A percentile compares a stretch with the other conserved stretches of the same genome.
Conservation (phyloP, 1,284 basidiomycete genomes). For the Lignosus rhinocerotis region DNA sequence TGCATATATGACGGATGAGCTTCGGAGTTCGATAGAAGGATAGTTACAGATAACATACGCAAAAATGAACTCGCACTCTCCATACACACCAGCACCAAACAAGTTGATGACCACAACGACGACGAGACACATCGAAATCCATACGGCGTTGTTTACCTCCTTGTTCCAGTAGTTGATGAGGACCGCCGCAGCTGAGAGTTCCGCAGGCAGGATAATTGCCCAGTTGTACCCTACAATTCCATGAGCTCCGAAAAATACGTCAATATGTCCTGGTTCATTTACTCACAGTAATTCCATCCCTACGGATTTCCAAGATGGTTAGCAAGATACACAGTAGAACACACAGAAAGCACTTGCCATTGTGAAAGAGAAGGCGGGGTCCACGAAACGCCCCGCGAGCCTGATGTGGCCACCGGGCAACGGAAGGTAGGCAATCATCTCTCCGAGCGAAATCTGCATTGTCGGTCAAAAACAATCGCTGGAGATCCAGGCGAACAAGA, state of each 20-base stretch:
- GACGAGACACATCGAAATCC: conserved; percentile 64
- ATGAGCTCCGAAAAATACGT: neutral
- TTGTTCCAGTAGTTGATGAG: conserved; percentile 64
- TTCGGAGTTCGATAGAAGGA: neutral
- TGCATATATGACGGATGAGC: conserved; percentile 10
- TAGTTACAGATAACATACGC: conserved; percentile 33
- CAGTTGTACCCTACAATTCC: conserved; percentile 49
- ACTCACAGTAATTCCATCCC: conserved; percentile 65
- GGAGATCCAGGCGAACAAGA: neutral
- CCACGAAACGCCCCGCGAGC: conserved; percentile 69
- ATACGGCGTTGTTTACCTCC: conserved; percentile 54
- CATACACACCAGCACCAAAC: conserved; percentile 49
- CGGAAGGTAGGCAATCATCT: conserved; percentile 73
- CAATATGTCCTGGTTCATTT: neutral
- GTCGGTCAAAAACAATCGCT: conserved; percentile 22
- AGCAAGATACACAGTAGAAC: neutral
- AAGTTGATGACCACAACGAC: conserved; percentile 70
- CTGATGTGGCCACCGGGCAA: conserved; percentile 70
- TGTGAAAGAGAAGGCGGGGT: conserved; percentile 67
- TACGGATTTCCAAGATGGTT: neutral
- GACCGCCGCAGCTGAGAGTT: conserved; percentile 65
- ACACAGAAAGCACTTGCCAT: conserved; percentile 37
- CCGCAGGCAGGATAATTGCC: conserved; percentile 55
- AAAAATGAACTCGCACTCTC: conserved; percentile 59
- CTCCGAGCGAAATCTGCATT: conserved; percentile 46